Evolutionary conservation across 2,329 filamentous ascomycete genomes (phyloP).

Genomic region (Chrysoporthe puriensis): DNA sequence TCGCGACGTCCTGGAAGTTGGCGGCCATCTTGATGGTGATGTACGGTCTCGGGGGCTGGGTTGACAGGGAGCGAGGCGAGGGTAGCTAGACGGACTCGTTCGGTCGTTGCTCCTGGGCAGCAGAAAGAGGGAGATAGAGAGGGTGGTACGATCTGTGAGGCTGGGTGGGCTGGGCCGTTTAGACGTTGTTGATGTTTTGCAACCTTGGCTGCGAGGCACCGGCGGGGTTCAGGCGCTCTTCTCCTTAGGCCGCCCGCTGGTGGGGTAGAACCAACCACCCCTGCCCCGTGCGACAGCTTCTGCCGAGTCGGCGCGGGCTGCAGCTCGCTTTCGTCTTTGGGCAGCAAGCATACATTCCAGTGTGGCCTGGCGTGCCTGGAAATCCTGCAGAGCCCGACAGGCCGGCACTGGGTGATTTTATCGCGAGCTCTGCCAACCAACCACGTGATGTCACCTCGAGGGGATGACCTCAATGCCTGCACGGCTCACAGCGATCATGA

Average conservation of each 20-base stretch:
- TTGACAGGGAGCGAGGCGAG: neutral
- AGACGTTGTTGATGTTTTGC: slow-evolving; percentile 12
- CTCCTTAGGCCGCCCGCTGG: neutral
- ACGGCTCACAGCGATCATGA: neutral
- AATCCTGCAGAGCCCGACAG: too few relatives aligned
- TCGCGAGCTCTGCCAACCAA: too few relatives aligned
- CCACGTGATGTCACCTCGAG: too few relatives aligned
- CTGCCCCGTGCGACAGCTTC: neutral
- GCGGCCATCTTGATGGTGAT: slow-evolving; percentile 25
- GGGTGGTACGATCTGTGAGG: neutral
- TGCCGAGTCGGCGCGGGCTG: neutral
- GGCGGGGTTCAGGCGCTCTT: slow-evolving; percentile 12
- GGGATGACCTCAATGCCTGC: too few relatives aligned
- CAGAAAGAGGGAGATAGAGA: neutral
- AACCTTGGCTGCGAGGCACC: slow-evolving; percentile 8
- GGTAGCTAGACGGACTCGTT: neutral
- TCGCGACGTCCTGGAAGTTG: slow-evolving; percentile 31
- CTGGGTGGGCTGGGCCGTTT: slow-evolving; percentile 7
- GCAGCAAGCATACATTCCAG: too few relatives aligned
- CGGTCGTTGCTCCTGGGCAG: neutral
- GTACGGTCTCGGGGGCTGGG: neutral
- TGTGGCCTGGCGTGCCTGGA: too few relatives aligned
- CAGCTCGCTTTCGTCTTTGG: too few relatives aligned
- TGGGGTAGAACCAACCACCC: slow-evolving; percentile 17
- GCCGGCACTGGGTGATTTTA: too few relatives aligned